Evolutionary conservation across 768 basidiomycete genomes (phyloP).

Genomic region (Ramaria sp.): DNA sequence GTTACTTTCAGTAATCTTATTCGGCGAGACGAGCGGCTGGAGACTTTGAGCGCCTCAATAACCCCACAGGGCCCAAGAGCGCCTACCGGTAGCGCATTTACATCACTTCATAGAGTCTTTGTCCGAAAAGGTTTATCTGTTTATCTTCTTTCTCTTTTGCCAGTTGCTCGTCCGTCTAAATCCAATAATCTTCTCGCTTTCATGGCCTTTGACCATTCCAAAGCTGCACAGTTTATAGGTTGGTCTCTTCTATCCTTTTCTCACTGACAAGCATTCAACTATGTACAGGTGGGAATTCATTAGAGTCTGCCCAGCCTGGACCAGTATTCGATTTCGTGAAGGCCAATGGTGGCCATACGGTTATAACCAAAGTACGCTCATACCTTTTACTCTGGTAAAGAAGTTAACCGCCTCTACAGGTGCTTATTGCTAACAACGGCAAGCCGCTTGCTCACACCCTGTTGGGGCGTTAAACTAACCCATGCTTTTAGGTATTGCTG

Average conservation of each 20-base stretch:
- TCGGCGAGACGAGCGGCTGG: too few species aligned
- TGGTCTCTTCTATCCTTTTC: slow-evolving; percentile 11
- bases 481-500: slow-evolving; percentile 72
- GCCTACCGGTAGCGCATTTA: not conserved
- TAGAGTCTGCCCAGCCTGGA: slow-evolving; percentile 73
- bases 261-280: slow-evolving; percentile 8
- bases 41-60: not conserved
- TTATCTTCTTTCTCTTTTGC: not conserved
- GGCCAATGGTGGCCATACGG: slow-evolving; percentile 87
- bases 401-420: slow-evolving; percentile 33
- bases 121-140: not conserved
- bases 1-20: too few species aligned
- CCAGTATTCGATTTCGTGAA: slow-evolving; percentile 87
- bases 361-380: slow-evolving; percentile 83
- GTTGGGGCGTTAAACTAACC: slow-evolving; percentile 15
- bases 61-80: slow-evolving; percentile 5
- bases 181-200: not conserved
- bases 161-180: not conserved
- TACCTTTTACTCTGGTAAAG: slow-evolving; percentile 6
- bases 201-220: slow-evolving; percentile 35
- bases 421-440: slow-evolving; percentile 99
- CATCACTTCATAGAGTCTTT: too few species aligned
- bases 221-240: slow-evolving; percentile 59
- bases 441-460: not conserved
- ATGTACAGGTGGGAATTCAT: slow-evolving; percentile 77